Base-by-base conservation (phyloP, 169 alveolate species). In the Eimeria tenella region DNA sequence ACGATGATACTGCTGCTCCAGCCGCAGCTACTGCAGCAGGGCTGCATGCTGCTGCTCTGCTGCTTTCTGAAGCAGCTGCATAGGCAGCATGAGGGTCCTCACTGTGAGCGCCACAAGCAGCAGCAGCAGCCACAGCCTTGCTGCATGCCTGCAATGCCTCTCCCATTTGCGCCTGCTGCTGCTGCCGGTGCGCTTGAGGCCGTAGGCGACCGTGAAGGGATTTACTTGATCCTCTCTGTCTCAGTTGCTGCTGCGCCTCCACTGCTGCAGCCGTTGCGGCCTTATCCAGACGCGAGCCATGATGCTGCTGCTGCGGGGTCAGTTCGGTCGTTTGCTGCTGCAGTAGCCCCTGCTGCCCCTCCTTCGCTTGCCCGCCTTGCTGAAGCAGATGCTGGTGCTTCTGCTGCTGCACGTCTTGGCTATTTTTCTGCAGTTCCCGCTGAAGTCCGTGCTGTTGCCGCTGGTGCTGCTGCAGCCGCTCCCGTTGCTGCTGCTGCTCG, bases 381-480 rank as follows among this genome's bases (percentile, higher is more conserved):
- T 53, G 87, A 4, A 79, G 71, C 42, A 3, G 71, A 7, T 21
- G 71, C 21, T n/a, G 71, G 21, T 17, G 71, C 55, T 31, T 62
- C 21, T 79, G 87, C 53, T 49, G 19, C n/a, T 49, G 49, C 86
- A 42, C 5, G 63, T 50, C 63, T 62, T 79, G 68, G 52, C 13
- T 17, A 19, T 4, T 31, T 21, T n/a, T 62, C 58, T n/a, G 87
- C n/a, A 50, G 71, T 62, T 6, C 5, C 53, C 23, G 87, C 49
- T 75, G 86, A 11, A 31, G 86, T 25, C 7, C 25, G 42, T 79
- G 87, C 87, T 79, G 87, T 52, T 19, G 53, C 49, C 4, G 87
- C 10, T 53, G 87, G 68, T 13, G 21, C 21, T 58, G 19, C 68
- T 58, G 68, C 11, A 58, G 68, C 21, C 11, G 68, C 68, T 13